phyloP scores from a whole-genome alignment of 2,329 filamentous ascomycete species.

The Ophiostoma ulmi region DNA sequence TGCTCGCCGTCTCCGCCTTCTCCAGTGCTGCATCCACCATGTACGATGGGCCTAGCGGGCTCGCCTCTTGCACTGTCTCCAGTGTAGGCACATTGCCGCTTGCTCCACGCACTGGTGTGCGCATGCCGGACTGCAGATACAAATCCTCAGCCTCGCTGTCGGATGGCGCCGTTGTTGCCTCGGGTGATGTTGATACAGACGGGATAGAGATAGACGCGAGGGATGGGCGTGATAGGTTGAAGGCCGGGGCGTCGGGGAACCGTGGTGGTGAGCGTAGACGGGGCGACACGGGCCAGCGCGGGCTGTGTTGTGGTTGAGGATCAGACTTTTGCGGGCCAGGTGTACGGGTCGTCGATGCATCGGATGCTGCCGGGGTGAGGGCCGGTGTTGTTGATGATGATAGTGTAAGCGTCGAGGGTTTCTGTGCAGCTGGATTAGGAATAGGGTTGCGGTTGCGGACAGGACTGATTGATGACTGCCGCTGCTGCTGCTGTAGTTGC shows the following conservation, averaged over 20 bases:
- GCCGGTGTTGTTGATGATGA: slow-evolving; percentile 64
- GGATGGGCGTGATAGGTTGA: slow-evolving; percentile 48
- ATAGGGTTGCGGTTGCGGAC: slow-evolving; percentile 49
- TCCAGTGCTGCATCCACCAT: slow-evolving; percentile 39
- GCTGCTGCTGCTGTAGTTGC: slow-evolving; percentile 42
- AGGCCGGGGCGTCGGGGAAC: slow-evolving; percentile 42
- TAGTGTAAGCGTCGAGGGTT: slow-evolving; percentile 54
- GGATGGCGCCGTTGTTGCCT: slow-evolving; percentile 37
- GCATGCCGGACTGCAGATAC: slow-evolving; percentile 47
- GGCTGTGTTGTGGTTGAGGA: slow-evolving; percentile 46
- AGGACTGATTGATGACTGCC: slow-evolving; percentile 59
- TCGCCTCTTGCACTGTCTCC: slow-evolving; percentile 89
- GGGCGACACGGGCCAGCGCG: slow-evolving; percentile 72
- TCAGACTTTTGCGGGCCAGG: slow-evolving; percentile 62
- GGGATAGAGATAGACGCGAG: slow-evolving; percentile 33
- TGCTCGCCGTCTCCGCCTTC: slow-evolving; percentile 46
- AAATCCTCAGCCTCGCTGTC: slow-evolving; percentile 52
- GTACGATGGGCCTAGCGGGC: slow-evolving; percentile 65
- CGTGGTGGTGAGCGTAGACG: slow-evolving; percentile 73
- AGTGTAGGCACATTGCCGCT: slow-evolving; percentile 59
- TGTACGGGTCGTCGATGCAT: slow-evolving; percentile 52
- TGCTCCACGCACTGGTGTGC: slow-evolving; percentile 55
- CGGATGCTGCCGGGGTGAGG: slow-evolving; percentile 56
- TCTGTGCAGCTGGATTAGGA: slow-evolving; percentile 58
- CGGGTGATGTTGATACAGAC: slow-evolving; percentile 39